A percentile compares a stretch with the other conserved stretches of the same genome.
Conservation (phyloP, 768 basidiomycete species). For the Boletus bicolor region DNA sequence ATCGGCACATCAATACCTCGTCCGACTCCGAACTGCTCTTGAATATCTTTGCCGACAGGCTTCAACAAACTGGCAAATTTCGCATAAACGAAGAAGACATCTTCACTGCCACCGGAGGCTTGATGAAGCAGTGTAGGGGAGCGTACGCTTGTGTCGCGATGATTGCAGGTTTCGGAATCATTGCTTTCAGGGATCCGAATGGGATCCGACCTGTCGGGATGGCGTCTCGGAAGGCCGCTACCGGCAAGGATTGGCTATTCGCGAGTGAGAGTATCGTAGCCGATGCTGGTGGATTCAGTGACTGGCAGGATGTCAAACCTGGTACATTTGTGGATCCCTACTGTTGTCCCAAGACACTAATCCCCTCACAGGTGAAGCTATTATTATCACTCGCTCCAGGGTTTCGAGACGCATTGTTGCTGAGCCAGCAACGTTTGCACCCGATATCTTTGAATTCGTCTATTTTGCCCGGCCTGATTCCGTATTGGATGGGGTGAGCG, state of each 20-base stretch:
- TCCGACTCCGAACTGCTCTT: slow-evolving; percentile 97
- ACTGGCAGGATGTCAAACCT: slow-evolving; percentile 93
- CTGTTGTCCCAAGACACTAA: not conserved
- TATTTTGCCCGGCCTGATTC: slow-evolving; percentile 99
- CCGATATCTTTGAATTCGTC: slow-evolving; percentile 98
- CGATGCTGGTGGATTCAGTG: slow-evolving; percentile 85
- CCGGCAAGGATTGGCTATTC: slow-evolving; percentile 81
- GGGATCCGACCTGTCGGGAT: slow-evolving; percentile 93
- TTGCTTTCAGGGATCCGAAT: slow-evolving; percentile 97
- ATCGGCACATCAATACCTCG: slow-evolving; percentile 98
- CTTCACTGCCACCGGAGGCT: slow-evolving; percentile 85
- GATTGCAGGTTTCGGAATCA: slow-evolving; percentile 97
- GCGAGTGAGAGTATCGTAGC: slow-evolving; percentile 96
- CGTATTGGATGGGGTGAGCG: slow-evolving; percentile 94
- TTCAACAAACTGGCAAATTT: slow-evolving; percentile 98
- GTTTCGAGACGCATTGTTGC: slow-evolving; percentile 75
- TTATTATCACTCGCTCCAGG: slow-evolving; percentile 85
- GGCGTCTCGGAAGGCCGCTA: slow-evolving; percentile 58
- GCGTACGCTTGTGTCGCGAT: slow-evolving; percentile 98
- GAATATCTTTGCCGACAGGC: slow-evolving; percentile 96
- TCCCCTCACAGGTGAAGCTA: slow-evolving; percentile 70
- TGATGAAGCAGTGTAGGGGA: slow-evolving; percentile 86
- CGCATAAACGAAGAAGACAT: slow-evolving; percentile 99
- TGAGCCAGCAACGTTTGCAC: slow-evolving; percentile 74
- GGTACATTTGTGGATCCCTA: slow-evolving; percentile 44